These are phyloP conservation scores for Botryotinia narcissicola DNA, from an alignment of 2,329 filamentous ascomycete genomes.

Conservation along the genomic window DNA sequence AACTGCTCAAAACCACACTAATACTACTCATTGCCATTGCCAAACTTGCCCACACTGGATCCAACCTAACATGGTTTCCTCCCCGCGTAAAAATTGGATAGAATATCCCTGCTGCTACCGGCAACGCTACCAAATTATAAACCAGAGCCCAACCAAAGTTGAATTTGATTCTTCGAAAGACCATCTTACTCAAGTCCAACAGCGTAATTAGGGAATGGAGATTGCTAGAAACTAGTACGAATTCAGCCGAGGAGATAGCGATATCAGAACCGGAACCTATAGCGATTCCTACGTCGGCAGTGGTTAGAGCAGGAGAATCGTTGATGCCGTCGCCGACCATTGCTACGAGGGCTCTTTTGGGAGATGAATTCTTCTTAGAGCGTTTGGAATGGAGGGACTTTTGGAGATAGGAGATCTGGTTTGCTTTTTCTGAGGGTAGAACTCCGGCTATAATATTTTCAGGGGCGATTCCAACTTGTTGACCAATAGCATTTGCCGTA, in stretches of 20 bases:
- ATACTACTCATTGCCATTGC: slow-evolving; percentile 93
- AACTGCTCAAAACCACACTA: slow-evolving; percentile 80
- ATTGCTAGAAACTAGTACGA: slow-evolving; percentile 69
- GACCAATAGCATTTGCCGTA: slow-evolving; percentile 79
- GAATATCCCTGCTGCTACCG: slow-evolving; percentile 63
- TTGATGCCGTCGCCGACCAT: slow-evolving; percentile 90
- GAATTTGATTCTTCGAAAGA: slow-evolving; percentile 63
- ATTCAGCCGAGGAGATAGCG: slow-evolving; percentile 76
- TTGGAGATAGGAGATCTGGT: slow-evolving; percentile 65
- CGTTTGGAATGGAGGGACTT: slow-evolving; percentile 29
- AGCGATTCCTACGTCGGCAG: slow-evolving; percentile 79
- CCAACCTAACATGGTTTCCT: slow-evolving; percentile 59
- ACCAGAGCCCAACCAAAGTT: slow-evolving; percentile 68
- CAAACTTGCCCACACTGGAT: slow-evolving; percentile 82
- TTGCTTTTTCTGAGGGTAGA: slow-evolving; percentile 77
- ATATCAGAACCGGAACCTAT: slow-evolving; percentile 80
- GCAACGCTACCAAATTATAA: slow-evolving; percentile 63
- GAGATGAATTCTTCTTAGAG: slow-evolving; percentile 26
- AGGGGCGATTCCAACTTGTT: slow-evolving; percentile 68
- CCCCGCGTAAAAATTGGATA: slow-evolving; percentile 52
- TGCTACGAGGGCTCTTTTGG: slow-evolving; percentile 58
- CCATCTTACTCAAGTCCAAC: slow-evolving; percentile 55
- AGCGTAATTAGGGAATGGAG: slow-evolving; percentile 59
- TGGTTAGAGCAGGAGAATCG: slow-evolving; percentile 76
- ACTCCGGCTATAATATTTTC: slow-evolving; percentile 82